A percentile compares a stretch with the other conserved stretches of the same genome.
Conservation (phyloP, 139 green algal species). For the Coccomyxa sp. region DNA sequence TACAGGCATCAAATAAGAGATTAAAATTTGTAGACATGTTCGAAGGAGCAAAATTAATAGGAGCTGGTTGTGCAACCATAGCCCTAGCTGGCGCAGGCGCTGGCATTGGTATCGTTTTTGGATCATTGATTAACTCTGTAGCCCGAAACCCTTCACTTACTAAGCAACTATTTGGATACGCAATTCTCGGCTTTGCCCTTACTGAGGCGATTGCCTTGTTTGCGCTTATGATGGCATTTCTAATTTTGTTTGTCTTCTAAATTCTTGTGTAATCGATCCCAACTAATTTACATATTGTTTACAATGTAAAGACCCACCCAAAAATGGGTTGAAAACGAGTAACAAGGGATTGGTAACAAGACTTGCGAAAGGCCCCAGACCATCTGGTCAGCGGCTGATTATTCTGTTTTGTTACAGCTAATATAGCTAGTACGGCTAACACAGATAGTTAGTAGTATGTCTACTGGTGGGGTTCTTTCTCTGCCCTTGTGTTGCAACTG, state of each 20-base stretch:
- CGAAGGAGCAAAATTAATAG: slow-evolving; percentile 66
- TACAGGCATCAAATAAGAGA: no score
- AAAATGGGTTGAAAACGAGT: no score
- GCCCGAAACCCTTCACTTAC: slow-evolving; percentile 69
- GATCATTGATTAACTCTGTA: slow-evolving; percentile 71
- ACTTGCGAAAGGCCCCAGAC: no score
- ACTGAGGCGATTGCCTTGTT: slow-evolving; percentile 76
- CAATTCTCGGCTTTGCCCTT: slow-evolving; percentile 69
- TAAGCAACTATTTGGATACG: slow-evolving; percentile 69
- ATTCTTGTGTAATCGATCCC: slow-evolving; percentile 13
- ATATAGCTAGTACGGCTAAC: no score
- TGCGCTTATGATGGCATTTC: slow-evolving; percentile 66
- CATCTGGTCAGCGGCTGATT: no score
- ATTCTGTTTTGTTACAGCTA: no score
- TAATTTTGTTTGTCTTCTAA: slow-evolving; percentile 66
- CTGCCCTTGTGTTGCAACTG: no score
- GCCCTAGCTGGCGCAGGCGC: slow-evolving; percentile 63
- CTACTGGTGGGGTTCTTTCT: no score
- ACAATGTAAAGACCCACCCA: no score
- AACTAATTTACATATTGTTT: slow-evolving; percentile 49
- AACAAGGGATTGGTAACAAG: no score
- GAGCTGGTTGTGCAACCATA: slow-evolving; percentile 71
- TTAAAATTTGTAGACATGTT: no score
- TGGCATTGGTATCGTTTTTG: slow-evolving; percentile 76
- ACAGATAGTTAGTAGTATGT: no score